Evolutionary conservation across 2,329 filamentous ascomycete species (phyloP).

Genomic region (Aaosphaeria pasadenensis): DNA sequence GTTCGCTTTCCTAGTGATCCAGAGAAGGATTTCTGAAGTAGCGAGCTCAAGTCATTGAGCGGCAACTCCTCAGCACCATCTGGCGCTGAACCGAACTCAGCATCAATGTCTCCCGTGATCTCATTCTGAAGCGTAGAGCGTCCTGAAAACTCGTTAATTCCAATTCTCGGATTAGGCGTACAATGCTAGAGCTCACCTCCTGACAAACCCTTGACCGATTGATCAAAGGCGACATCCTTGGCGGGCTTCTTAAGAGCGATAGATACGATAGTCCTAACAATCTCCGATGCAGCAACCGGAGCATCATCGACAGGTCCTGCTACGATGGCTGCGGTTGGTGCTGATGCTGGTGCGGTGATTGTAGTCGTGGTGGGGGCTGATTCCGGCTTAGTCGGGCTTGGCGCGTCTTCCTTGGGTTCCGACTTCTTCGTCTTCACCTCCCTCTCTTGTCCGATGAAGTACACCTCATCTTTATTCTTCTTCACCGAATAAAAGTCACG

Average conservation of each 20-base stretch:
- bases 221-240: slow-evolving; percentile 18
- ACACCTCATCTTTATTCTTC: slow-evolving; percentile 10
- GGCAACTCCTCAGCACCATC: slow-evolving; percentile 41
- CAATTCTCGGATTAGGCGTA: too few species aligned
- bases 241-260: slow-evolving; percentile 25
- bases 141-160: slow-evolving; percentile 5
- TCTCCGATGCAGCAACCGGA: slow-evolving; percentile 16
- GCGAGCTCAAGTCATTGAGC: slow-evolving; percentile 28
- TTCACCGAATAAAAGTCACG: slow-evolving; percentile 9
- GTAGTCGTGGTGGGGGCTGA: not conserved
- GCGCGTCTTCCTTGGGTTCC: not conserved
- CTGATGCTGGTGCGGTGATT: not conserved
- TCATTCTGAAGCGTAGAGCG: slow-evolving; percentile 47
- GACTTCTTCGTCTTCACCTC: slow-evolving; percentile 1
- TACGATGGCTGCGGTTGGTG: slow-evolving; percentile 2
- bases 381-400: not conserved
- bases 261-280: slow-evolving; percentile 26
- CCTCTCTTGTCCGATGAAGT: slow-evolving; percentile 8
- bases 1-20: slow-evolving; percentile 30
- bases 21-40: slow-evolving; percentile 25
- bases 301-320: slow-evolving; percentile 7
- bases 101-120: slow-evolving; percentile 41
- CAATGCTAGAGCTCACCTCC: slow-evolving; percentile 8
- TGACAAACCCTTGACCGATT: slow-evolving; percentile 34
- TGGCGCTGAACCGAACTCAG: slow-evolving; percentile 41